phyloP scores from a whole-genome alignment of 805 yeast species.

The Peterozyma xylosa region DNA sequence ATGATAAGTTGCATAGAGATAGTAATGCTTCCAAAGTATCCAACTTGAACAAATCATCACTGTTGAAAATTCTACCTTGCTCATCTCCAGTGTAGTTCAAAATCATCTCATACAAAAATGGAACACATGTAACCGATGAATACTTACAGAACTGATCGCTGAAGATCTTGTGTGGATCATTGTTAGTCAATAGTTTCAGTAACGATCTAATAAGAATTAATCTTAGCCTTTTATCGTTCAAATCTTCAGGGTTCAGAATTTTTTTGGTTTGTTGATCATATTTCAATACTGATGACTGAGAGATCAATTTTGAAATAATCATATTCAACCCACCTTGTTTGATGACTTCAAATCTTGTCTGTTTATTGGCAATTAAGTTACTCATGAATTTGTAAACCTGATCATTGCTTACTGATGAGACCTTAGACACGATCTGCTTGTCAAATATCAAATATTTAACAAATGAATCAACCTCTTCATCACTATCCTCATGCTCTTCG shows the following conservation, averaged over 20 bases:
- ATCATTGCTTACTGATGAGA: constrained; percentile 16
- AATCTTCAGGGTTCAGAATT: constrained; percentile 13
- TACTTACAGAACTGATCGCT: constrained; percentile 16
- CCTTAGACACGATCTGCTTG: constrained; percentile 14
- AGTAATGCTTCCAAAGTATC: constrained; percentile 39
- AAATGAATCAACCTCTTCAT: constrained; percentile 18
- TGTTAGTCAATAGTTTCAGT: constrained; percentile 36
- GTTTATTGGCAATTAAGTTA: constrained; percentile 22
- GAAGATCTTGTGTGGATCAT: constrained; percentile 33
- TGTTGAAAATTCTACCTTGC: too few relatives aligned
- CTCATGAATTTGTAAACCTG: constrained; percentile 26
- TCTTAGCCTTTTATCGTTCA: constrained; percentile 15
- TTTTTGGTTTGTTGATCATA: constrained; percentile 17
- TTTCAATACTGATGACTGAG: constrained; percentile 18
- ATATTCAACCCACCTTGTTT: constrained; percentile 38
- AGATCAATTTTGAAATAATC: constrained; percentile 29
- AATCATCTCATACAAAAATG: constrained; percentile 40
- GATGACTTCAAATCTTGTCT: constrained; percentile 27
- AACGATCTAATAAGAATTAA: constrained; percentile 31
- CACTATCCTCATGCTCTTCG: constrained; percentile 18
- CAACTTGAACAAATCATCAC: constrained; percentile 19
- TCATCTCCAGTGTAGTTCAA: constrained; percentile 26
- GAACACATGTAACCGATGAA: constrained; percentile 33
- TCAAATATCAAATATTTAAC: constrained; percentile 16
- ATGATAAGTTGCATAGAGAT: constrained; percentile 44